phyloP scores from a whole-genome alignment of 1,139 yeast species.

The Taphrina populina region DNA sequence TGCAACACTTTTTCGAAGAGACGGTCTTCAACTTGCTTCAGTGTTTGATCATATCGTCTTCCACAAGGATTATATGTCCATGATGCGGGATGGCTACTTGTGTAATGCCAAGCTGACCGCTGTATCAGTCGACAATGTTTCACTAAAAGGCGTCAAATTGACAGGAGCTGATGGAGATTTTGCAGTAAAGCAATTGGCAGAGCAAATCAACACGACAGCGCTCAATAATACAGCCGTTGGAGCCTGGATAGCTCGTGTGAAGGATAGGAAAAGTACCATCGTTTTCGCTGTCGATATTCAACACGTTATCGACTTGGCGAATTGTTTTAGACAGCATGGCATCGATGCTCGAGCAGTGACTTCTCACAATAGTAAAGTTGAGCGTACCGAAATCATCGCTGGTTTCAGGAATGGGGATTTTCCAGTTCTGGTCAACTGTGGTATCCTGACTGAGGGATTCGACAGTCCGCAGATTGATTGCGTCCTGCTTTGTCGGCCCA shows the following conservation, averaged over 20 bases:
- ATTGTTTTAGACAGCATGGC: conserved; percentile 58
- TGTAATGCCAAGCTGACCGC: conserved; percentile 68
- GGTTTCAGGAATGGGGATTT: conserved; percentile 64
- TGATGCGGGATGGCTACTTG: conserved; percentile 16
- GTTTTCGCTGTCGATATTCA: conserved; percentile 73
- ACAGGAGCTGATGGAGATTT: conserved; percentile 54
- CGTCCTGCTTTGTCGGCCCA: conserved; percentile 74
- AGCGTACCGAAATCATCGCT: conserved; percentile 55
- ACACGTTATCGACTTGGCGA: conserved; percentile 62
- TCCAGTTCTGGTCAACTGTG: conserved; percentile 80
- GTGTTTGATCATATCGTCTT: conserved; percentile 75
- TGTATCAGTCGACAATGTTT: conserved; percentile 49
- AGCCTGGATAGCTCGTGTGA: conserved; percentile 52
- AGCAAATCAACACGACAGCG: conserved; percentile 55
- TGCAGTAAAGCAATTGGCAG: conserved; percentile 53
- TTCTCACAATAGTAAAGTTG: conserved; percentile 58
- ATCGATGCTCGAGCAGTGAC: conserved; percentile 73
- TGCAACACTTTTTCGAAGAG: conserved; percentile 74
- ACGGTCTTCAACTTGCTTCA: conserved; percentile 58
- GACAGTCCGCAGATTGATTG: conserved; percentile 91
- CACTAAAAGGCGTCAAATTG: conserved; percentile 45
- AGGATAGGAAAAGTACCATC: conserved; percentile 60
- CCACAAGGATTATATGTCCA: conserved; percentile 51
- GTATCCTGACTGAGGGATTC: conserved; percentile 88
- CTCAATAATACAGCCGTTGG: conserved; percentile 58